Evolutionary conservation across 2,329 filamentous ascomycete genomes (phyloP), one percentile per base, ranked within the genome.

Genomic region (Diaporthe sp.): DNA sequence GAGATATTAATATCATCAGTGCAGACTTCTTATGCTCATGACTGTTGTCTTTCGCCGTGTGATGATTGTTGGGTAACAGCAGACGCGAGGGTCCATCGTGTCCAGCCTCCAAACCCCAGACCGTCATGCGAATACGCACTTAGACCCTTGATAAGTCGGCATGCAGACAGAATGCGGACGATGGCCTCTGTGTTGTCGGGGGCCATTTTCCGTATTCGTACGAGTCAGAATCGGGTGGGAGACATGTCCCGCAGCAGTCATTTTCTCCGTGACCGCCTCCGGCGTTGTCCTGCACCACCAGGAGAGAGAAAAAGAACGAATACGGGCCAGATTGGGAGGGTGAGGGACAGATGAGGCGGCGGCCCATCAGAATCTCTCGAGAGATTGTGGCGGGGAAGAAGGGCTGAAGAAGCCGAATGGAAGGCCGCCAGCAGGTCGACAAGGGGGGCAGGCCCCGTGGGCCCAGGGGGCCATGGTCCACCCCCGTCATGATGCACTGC

Each of bases 341-440:
- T 33, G 42, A 35, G 28, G 47, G 47, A 54, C 47, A 64, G 70
- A 64, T 72, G 57, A 72, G 35, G 70, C 25, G 40, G 45, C 33
- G 30, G 64, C 60, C 58, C 60, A 72, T 72, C 70, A 25, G 60
- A 72, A 72, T 72, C 50, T 72, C 57, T 42, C 45, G n/a, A 64
- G 70, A 72, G 33, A 72, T 72, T 64, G 57, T 64, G 70, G 70
- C 70, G 70, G 70, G 70, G 70, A 72, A 72, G 57, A 72, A 72
- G 70, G 45, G 58, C 70, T 72, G 70, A 68, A 54, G 70, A 72
- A 72, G 57, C 70, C 70, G 57, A 72, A 72, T 72, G 9, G 70
- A 72, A 64, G 70, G 70, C 58, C 57, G 42, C 57, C 47, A 47
- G 60, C 45, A 33, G 35, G 60, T 55, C 50, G 70, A 19, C 70